Evolutionary conservation across 495 filamentous ascomycete genomes (phyloP).

Genomic region (Podospora sp.): DNA sequence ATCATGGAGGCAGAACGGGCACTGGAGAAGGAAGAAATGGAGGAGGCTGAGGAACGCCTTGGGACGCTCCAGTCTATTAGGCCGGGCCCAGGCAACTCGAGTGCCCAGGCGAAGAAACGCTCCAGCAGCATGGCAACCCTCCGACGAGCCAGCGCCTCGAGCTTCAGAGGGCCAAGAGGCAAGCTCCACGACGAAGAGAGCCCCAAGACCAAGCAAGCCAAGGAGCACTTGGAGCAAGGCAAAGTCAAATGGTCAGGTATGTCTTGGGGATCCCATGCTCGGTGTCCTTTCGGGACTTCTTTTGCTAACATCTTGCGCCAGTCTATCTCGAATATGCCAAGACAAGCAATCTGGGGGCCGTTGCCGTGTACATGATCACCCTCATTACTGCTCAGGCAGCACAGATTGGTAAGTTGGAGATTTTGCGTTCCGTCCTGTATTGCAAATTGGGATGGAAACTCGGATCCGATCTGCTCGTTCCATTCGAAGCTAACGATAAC

Average conservation of each 20-base stretch:
- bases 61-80: conserved; percentile 73
- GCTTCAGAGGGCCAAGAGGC: conserved; percentile 81
- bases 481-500: conserved; percentile 2
- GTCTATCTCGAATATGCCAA: conserved; percentile 90
- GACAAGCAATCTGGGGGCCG: conserved; percentile 85
- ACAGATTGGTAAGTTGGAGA: conserved; percentile 59
- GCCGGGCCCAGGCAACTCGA: conserved; percentile 45
- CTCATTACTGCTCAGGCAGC: conserved; percentile 79
- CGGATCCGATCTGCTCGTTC: background rate
- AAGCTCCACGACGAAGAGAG: conserved; percentile 84
- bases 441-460: background rate
- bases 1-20: conserved; percentile 55
- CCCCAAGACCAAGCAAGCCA: conserved; percentile 76
- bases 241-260: conserved; percentile 89
- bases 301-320: conserved; percentile 31
- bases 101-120: conserved; percentile 50
- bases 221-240: conserved; percentile 87
- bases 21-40: conserved; percentile 61
- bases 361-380: conserved; percentile 75
- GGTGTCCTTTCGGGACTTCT: background rate
- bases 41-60: conserved; percentile 71
- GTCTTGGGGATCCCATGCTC: conserved; percentile 5
- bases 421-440: background rate
- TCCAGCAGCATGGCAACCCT: conserved; percentile 74
- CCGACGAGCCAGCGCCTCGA: conserved; percentile 87